Conservation (phyloP, 257 asterid species). For the Coffea eugenioides region DNA sequence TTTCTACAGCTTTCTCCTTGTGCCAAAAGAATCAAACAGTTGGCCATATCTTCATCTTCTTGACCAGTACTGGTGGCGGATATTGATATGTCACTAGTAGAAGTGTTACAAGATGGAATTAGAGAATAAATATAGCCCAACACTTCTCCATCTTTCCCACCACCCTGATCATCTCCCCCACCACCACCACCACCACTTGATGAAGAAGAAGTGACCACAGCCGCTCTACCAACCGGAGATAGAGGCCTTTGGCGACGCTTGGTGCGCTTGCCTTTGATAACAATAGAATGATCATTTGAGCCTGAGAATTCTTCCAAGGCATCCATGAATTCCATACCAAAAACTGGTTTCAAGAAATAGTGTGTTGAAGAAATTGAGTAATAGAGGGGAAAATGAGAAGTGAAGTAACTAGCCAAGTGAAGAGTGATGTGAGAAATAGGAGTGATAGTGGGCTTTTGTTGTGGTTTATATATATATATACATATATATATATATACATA, state of each 20-base stretch:
- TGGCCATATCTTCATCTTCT: slow-evolving; percentile 84
- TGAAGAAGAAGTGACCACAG: slow-evolving; percentile 39
- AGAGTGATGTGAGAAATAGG: slow-evolving; percentile 35
- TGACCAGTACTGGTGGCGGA: slow-evolving; percentile 32
- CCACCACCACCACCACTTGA: slow-evolving; percentile 37
- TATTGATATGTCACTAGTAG: slow-evolving; percentile 34
- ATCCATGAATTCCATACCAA: slow-evolving; percentile 22
- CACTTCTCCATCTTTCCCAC: slow-evolving; percentile 26
- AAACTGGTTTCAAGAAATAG: background rate
- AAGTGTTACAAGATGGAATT: slow-evolving; percentile 37
- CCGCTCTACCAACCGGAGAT: slow-evolving; percentile 22
- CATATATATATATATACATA: no score
- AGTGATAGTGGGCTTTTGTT: slow-evolving; percentile 29
- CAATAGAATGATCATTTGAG: slow-evolving; percentile 36
- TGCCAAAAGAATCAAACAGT: slow-evolving; percentile 77
- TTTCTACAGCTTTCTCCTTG: slow-evolving; percentile 44
- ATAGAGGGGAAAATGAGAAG: slow-evolving; percentile 1
- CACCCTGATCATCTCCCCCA: slow-evolving; percentile 24
- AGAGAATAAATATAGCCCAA: slow-evolving; percentile 10
- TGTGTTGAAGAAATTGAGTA: slow-evolving; percentile 1
- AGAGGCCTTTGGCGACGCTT: slow-evolving; percentile 56
- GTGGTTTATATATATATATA: slow-evolving; percentile 31
- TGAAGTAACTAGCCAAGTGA: slow-evolving; percentile 37
- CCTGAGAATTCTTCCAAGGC: slow-evolving; percentile 45
- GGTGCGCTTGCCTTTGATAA: slow-evolving; percentile 60